A percentile compares a stretch with the other conserved stretches of the same genome.
phyloP scores from a whole-genome alignment of 495 filamentous ascomycete species.

The Glutinoglossum americanum region DNA sequence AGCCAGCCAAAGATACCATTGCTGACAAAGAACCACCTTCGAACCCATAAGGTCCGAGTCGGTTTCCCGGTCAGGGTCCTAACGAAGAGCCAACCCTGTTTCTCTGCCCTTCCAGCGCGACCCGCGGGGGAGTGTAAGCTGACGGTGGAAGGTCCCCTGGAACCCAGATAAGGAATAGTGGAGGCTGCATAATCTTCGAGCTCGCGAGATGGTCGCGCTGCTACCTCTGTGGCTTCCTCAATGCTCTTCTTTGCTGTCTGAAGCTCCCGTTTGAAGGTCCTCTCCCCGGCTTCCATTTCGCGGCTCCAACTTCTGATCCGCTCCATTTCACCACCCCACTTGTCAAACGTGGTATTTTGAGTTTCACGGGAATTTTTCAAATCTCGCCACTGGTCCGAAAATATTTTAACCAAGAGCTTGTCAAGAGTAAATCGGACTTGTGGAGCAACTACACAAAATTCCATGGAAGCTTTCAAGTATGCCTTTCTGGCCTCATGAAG shows the following conservation, averaged over 20 bases:
- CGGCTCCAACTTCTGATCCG: constrained; percentile 76
- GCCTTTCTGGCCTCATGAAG: constrained; percentile 82
- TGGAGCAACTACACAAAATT: constrained; percentile 74
- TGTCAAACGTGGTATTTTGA: constrained; percentile 31
- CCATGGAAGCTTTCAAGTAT: constrained; percentile 80
- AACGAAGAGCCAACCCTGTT: constrained; percentile 88
- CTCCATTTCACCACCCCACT: constrained; percentile 60
- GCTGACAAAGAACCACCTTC: constrained; percentile 87
- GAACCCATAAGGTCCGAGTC: constrained; percentile 63
- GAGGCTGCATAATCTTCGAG: constrained; percentile 78
- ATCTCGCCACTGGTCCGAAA: constrained; percentile 70
- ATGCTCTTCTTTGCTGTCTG: constrained; percentile 59
- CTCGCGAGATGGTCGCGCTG: constrained; percentile 62
- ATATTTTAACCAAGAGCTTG: constrained; percentile 61
- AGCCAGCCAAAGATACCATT: constrained; percentile 93
- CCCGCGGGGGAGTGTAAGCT: constrained; percentile 23
- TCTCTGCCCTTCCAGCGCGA: constrained; percentile 29
- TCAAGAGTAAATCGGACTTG: constrained; percentile 64
- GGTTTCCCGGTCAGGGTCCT: constrained; percentile 72
- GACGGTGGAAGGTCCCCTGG: constrained; percentile 37
- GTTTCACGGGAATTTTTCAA: constrained; percentile 44
- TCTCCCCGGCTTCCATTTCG: constrained; percentile 74
- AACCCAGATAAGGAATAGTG: constrained; percentile 67
- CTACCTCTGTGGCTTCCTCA: constrained; percentile 51
- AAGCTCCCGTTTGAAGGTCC: constrained; percentile 57